Conservation (phyloP, 1,139 yeast species). For the Debaryomyces coudertii region DNA sequence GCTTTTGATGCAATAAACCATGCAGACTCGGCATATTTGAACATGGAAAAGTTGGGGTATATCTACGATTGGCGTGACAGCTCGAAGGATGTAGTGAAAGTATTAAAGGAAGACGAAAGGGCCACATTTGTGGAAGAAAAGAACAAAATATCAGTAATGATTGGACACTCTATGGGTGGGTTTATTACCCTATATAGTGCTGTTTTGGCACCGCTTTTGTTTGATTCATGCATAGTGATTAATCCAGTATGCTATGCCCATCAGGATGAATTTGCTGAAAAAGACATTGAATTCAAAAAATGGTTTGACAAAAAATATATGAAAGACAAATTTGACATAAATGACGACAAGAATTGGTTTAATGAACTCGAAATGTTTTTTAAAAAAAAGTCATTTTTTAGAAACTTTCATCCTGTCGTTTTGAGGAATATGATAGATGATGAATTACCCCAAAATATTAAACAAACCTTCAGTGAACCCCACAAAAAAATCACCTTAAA, state of each 20-base stretch:
- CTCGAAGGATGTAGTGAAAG: conserved; percentile 51
- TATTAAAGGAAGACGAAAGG: conserved; percentile 37
- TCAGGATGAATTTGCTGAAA: conserved; percentile 12
- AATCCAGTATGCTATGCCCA: conserved; percentile 55
- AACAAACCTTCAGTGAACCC: neutral
- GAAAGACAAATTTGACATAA: conserved; percentile 12
- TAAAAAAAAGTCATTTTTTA: conserved; percentile 42
- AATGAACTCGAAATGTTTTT: conserved; percentile 41
- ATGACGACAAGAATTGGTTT: conserved; percentile 17
- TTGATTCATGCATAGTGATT: conserved; percentile 51
- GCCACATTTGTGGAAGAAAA: conserved; percentile 26
- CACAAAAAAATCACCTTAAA: conserved; percentile 6
- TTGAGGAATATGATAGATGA: conserved; percentile 38
- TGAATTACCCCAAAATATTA: conserved; percentile 19
- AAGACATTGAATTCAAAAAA: conserved; percentile 11
- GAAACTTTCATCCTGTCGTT: conserved; percentile 44
- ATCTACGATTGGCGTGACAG: conserved; percentile 60
- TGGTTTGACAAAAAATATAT: conserved; percentile 15
- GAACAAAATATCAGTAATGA: conserved; percentile 35
- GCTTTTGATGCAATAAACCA: conserved; percentile 57
- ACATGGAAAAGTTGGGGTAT: conserved; percentile 51
- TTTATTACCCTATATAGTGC: conserved; percentile 48
- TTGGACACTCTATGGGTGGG: conserved; percentile 74
- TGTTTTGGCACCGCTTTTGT: conserved; percentile 46
- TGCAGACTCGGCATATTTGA: conserved; percentile 58